Conservation (phyloP, 2,329 filamentous ascomycete species). For the Phialophora macrospora region DNA sequence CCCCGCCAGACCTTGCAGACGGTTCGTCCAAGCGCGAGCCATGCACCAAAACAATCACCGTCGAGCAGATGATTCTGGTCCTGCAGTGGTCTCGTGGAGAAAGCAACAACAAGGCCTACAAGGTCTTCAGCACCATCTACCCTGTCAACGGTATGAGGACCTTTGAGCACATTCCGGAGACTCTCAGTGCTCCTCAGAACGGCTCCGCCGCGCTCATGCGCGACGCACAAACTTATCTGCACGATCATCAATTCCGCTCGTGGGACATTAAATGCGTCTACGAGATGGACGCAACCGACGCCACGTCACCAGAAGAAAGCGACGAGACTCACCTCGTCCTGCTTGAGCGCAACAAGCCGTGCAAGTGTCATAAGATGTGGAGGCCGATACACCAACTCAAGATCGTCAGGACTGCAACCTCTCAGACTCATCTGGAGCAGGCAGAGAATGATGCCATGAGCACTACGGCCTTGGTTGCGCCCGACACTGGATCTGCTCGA, state of each 20-base stretch:
- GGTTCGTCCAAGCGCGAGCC: not conserved
- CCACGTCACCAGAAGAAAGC: not conserved
- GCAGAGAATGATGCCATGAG: not conserved
- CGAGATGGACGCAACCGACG: not conserved
- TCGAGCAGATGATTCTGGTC: constrained; percentile 1
- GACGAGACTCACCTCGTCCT: not conserved
- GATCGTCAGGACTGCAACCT: not conserved
- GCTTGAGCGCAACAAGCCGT: not conserved
- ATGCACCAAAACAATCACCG: not conserved
- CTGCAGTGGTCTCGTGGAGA: not conserved
- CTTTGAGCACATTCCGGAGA: not conserved
- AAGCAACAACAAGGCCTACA: not conserved
- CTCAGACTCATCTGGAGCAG: not conserved
- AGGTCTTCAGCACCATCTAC: not conserved
- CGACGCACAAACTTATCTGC: not conserved
- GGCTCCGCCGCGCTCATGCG: constrained; percentile 3
- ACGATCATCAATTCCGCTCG: not conserved
- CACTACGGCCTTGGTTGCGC: not conserved
- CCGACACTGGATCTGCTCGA: not conserved
- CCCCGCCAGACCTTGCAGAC: not conserved
- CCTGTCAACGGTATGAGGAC: not conserved
- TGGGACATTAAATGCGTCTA: constrained; percentile 1
- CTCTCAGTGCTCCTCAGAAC: not conserved
- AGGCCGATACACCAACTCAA: not conserved
- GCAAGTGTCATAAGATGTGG: not conserved